Conservation (phyloP, 2,329 filamentous ascomycete species). For the Trichoderma guizhouense region DNA sequence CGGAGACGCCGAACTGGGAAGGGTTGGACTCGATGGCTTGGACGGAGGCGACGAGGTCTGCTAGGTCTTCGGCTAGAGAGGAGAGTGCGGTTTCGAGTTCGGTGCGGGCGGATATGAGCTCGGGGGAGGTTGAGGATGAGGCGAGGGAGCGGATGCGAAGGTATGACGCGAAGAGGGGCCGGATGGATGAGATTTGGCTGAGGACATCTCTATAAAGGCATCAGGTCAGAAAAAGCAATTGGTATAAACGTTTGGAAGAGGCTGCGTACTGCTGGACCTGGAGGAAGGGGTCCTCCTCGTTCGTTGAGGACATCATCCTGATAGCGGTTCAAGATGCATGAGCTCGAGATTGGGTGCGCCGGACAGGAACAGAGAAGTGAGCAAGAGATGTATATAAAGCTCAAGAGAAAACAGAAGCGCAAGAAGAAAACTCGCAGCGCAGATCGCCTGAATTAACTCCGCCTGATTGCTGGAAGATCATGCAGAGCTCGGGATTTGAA, state of each 20-base stretch:
- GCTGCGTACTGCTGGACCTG: slow-evolving; percentile 62
- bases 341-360: slow-evolving; percentile 8
- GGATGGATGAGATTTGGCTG: slow-evolving; percentile 72
- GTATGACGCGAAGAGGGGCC: slow-evolving; percentile 90
- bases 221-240: slow-evolving; percentile 3
- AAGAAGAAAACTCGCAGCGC: neutral
- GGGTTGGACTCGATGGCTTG: slow-evolving; percentile 84
- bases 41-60: slow-evolving; percentile 84
- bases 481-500: neutral
- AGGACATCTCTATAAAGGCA: slow-evolving; percentile 71
- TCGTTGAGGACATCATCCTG: slow-evolving; percentile 65
- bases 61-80: slow-evolving; percentile 75
- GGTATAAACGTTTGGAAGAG: neutral
- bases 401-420: neutral
- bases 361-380: neutral
- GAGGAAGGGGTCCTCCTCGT: slow-evolving; percentile 68
- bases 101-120: slow-evolving; percentile 73
- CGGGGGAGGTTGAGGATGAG: slow-evolving; percentile 68
- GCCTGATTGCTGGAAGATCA: neutral
- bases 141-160: slow-evolving; percentile 88
- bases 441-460: neutral
- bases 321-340: slow-evolving; percentile 24
- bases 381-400: neutral
- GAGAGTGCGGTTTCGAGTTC: slow-evolving; percentile 66
- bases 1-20: slow-evolving; percentile 78